phyloP scores from a whole-genome alignment of 768 basidiomycete species.

The Boletus patriciae region DNA sequence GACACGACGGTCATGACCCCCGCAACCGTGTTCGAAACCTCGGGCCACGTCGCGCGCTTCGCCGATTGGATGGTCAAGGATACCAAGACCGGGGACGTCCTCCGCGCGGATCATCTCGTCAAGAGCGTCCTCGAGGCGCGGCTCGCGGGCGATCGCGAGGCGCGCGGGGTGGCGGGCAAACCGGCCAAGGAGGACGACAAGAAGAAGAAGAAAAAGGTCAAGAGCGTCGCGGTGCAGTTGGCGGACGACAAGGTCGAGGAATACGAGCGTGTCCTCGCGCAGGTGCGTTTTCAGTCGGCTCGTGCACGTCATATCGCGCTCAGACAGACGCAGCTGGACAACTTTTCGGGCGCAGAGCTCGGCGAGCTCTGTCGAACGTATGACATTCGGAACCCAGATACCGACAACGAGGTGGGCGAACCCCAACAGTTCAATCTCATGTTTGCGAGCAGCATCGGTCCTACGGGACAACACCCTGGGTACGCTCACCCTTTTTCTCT shows the following conservation, averaged over 20 bases:
- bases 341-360: slow-evolving; percentile 86
- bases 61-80: slow-evolving; percentile 99
- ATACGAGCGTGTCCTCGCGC: slow-evolving; percentile 84
- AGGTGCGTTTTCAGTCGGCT: slow-evolving; percentile 51
- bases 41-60: slow-evolving; percentile 96
- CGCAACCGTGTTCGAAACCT: slow-evolving; percentile 90
- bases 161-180: slow-evolving; percentile 71
- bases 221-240: slow-evolving; percentile 67
- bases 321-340: slow-evolving; percentile 50
- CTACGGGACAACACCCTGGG: slow-evolving; percentile 96
- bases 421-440: slow-evolving; percentile 98
- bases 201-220: slow-evolving; percentile 61
- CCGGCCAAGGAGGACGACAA: slow-evolving; percentile 55
- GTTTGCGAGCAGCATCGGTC: slow-evolving; percentile 97
- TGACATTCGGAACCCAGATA: slow-evolving; percentile 85
- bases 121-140: slow-evolving; percentile 89
- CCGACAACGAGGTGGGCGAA: slow-evolving; percentile 88
- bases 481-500: slow-evolving; percentile 23
- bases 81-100: slow-evolving; percentile 89
- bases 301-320: neutral
- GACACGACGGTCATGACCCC: slow-evolving; percentile 99
- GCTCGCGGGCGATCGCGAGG: slow-evolving; percentile 87
- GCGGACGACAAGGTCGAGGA: slow-evolving; percentile 69
- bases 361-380: slow-evolving; percentile 82
- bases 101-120: slow-evolving; percentile 95